These are phyloP conservation scores for Berberis vulgaris DNA, from an alignment of 164 flowering plant genomes.

Conservation along the genomic window DNA sequence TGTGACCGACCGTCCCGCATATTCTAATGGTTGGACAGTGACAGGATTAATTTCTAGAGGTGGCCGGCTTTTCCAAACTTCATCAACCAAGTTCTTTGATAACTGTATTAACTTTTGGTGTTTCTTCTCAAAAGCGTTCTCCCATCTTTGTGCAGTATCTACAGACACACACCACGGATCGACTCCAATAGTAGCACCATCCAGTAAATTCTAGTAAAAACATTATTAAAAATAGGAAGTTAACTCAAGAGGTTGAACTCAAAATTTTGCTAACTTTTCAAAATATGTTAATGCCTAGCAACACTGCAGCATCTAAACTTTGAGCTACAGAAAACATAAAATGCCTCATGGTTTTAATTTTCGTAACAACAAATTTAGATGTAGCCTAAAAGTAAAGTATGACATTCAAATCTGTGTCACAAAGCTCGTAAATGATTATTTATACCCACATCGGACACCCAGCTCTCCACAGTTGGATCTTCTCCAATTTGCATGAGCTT, in stretches of 20 bases:
- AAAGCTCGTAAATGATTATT: no score
- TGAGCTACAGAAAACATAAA: no score
- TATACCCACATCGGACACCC: constrained; percentile 82
- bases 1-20: constrained; percentile 60
- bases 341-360: no score
- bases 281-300: no score
- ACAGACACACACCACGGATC: constrained; percentile 92
- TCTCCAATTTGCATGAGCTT: constrained; percentile 90
- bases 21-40: constrained; percentile 60
- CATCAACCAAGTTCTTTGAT: constrained; percentile 70
- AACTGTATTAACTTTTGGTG: constrained; percentile 65
- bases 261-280: no score
- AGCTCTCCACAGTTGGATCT: constrained; percentile 70
- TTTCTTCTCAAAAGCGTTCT: constrained; percentile 51
- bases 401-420: no score
- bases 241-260: no score
- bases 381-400: no score
- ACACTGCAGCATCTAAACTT: no score
- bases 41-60: constrained; percentile 55
- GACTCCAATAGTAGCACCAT: constrained; percentile 59
- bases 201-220: constrained; percentile 53
- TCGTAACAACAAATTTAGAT: no score
- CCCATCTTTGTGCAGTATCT: constrained; percentile 88
- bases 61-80: constrained; percentile 79
- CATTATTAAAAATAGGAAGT: no score